These are phyloP conservation scores for Penicillium egyptiacum DNA, from an alignment of 495 filamentous ascomycete genomes.

Conservation along the genomic window DNA sequence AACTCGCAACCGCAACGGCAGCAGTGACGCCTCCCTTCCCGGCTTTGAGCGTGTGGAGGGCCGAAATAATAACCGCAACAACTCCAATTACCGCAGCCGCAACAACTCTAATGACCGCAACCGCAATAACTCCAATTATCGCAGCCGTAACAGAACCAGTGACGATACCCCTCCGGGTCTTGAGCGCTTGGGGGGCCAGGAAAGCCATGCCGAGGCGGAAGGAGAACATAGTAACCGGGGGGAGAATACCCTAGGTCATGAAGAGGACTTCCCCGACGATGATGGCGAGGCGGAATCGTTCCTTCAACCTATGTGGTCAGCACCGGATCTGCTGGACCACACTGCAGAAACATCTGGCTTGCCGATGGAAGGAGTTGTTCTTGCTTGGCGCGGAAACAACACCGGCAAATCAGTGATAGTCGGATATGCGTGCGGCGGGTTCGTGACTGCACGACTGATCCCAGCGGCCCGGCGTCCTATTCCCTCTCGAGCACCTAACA, in stretches of 20 bases:
- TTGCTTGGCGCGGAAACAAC: not conserved
- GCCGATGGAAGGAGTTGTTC: not conserved
- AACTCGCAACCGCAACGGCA: not conserved
- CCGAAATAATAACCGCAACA: too few species aligned
- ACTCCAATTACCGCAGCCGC: too few species aligned
- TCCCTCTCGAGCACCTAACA: conserved; percentile 4
- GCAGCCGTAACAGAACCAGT: too few species aligned
- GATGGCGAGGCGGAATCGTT: not conserved
- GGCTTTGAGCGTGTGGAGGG: too few species aligned
- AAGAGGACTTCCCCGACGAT: not conserved
- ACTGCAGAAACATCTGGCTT: not conserved
- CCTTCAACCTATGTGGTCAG: conserved; percentile 1
- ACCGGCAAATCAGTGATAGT: conserved; percentile 1
- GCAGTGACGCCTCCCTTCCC: too few species aligned
- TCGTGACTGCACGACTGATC: not conserved
- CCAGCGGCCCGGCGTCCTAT: not conserved
- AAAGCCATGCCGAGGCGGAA: not conserved
- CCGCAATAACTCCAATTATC: too few species aligned
- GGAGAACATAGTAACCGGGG: too few species aligned
- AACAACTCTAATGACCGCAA: too few species aligned
- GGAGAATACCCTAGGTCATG: not conserved
- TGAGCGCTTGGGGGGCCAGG: not conserved
- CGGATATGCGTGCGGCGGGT: not conserved
- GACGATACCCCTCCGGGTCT: not conserved
- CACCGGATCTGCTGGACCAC: not conserved